Evolutionary conservation across 2,329 filamentous ascomycete genomes (phyloP).

Genomic region (Colletotrichum agaves): DNA sequence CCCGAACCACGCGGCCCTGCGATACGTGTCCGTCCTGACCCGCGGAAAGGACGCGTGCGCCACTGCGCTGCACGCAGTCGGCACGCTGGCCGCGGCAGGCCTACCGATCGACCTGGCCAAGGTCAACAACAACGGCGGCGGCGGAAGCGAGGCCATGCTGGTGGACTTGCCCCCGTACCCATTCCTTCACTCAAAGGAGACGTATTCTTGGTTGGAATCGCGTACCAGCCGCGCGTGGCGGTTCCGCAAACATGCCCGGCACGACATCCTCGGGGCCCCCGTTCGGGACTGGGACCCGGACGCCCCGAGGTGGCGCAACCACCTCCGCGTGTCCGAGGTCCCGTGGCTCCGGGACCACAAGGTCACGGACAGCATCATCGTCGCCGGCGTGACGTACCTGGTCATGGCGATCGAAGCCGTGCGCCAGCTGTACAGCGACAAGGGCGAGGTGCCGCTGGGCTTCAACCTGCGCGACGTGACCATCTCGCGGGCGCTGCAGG

Average conservation of each 20-base stretch:
- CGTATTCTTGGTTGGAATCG: conserved; percentile 27
- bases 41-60: conserved; percentile 8
- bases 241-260: conserved; percentile 22
- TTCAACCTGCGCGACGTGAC: conserved; percentile 39
- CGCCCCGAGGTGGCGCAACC: conserved; percentile 34
- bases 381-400: conserved; percentile 48
- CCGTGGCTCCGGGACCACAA: conserved; percentile 59
- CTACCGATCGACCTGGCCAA: conserved; percentile 52
- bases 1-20: conserved; percentile 56
- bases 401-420: conserved; percentile 43
- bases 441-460: conserved; percentile 28
- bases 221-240: conserved; percentile 30
- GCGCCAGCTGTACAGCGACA: conserved; percentile 32
- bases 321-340: conserved; percentile 44
- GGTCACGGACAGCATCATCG: conserved; percentile 55
- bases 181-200: conserved; percentile 35
- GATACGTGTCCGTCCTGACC: conserved; percentile 12
- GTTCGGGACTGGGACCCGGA: conserved; percentile 10
- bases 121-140: conserved; percentile 51
- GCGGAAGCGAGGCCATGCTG: conserved; percentile 5
- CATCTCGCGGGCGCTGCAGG: conserved; percentile 34
- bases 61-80: conserved; percentile 12
- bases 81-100: conserved; percentile 38
- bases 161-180: conserved; percentile 37
- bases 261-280: conserved; percentile 35